Evolutionary conservation across 306 rosid genomes (phyloP).

Genomic region (Corylus avellana): DNA sequence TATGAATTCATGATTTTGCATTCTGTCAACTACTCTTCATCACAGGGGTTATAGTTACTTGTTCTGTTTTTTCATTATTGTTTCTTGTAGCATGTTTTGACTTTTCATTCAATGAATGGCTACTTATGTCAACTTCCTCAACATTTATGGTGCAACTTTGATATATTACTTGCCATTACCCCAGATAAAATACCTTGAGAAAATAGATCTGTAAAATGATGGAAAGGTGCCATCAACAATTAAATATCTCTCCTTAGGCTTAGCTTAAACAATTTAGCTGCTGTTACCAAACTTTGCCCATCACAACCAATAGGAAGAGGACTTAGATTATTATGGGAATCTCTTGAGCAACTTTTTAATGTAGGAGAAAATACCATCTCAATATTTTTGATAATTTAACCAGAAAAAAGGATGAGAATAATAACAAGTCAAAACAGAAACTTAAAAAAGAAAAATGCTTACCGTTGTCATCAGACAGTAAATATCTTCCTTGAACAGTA

Average conservation of each 20-base stretch:
- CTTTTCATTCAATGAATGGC: background rate
- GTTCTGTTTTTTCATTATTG: background rate
- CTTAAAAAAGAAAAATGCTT: slow-evolving; percentile 10
- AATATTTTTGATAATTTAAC: background rate
- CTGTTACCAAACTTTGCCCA: background rate
- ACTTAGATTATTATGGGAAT: background rate
- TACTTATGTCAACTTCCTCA: background rate
- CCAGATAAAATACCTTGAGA: background rate
- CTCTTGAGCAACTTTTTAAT: background rate
- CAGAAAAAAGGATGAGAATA: background rate
- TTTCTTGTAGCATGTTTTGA: background rate
- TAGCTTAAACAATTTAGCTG: background rate
- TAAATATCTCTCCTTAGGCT: background rate
- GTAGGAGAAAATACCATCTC: background rate
- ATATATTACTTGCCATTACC: background rate
- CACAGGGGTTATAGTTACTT: background rate
- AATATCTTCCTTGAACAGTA: slow-evolving; percentile 89
- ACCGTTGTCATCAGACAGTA: slow-evolving; percentile 80
- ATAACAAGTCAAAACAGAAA: background rate
- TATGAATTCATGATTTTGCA: background rate
- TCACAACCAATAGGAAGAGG: background rate
- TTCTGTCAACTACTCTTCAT: background rate
- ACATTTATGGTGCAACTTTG: background rate
- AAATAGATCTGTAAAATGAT: slow-evolving; percentile 5
- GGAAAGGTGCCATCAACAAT: background rate